Evolutionary conservation across 768 basidiomycete species (phyloP), one percentile per base, ranked within the genome.

Genomic region (Tylopilus sp.): DNA sequence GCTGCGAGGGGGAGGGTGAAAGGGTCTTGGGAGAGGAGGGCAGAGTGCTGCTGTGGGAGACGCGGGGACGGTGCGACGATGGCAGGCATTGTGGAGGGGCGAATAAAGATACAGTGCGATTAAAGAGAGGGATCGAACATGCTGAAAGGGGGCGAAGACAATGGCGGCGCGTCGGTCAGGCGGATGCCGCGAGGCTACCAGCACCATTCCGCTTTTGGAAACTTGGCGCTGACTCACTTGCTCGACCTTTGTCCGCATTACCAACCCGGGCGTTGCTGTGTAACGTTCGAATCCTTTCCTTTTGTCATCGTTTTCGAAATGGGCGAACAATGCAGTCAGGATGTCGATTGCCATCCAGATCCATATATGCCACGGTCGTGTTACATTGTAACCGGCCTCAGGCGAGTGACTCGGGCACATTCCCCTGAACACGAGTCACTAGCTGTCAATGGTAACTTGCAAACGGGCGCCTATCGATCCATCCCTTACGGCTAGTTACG

Each of bases 31-130:
- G 47, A 3, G 43, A 65, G 38, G 41, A 60, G 48, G 30, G 24
- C 48, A 13, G 57, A 33, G 41, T 44, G 52, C 28, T 62, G 64
- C 16, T 63, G 55, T 25, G 71, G 68, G 49, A 57, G 56, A 61
- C 71, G 72, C 13, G 75, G 73, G 10, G 68, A 63, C 22, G 76
- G 74, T 16, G 75, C 71, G 62, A 75, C 54, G 67, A 80, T 76
- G 66, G 74, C 61, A 57, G 73, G 71, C 74, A 77, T 76, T 53
- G 50, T 14, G 21, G 19, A 3, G 21, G 16, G 30, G 7, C 63
- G 63, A 64, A 66, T 66, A 68, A 63, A 54, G 69, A 71, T 69
- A 74, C 64, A 71, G 69, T 68, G 59, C 30, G 64, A 66, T 57
- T 61, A 64, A 62, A 64, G 62, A 67, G 68, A 63, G 61, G 61